These are phyloP conservation scores for Mycena alexandri DNA, from an alignment of 768 basidiomycete species.

Conservation along the genomic window DNA sequence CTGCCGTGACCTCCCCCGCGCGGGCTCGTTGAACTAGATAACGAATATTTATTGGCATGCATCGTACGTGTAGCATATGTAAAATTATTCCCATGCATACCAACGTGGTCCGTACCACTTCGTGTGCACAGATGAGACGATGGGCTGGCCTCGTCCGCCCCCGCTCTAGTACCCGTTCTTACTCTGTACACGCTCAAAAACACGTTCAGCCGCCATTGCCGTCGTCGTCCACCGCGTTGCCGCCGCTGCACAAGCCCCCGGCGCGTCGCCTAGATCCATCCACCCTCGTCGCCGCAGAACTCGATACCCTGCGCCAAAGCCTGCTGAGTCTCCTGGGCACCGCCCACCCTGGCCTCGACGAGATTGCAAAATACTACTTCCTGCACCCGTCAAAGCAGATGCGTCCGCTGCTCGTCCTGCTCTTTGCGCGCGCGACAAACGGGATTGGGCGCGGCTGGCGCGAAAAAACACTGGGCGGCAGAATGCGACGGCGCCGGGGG, in stretches of 20 bases:
- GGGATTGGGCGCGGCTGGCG: slow-evolving; percentile 81
- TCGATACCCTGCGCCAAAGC: slow-evolving; percentile 76
- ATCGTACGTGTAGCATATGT: slow-evolving; percentile 1
- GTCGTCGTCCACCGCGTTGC: slow-evolving; percentile 56
- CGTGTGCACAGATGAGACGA: slow-evolving; percentile 31
- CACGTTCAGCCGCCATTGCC: neutral
- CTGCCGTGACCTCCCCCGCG: slow-evolving; percentile 52
- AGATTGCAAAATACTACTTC: slow-evolving; percentile 95
- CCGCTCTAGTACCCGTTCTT: slow-evolving; percentile 32
- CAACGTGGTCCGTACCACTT: slow-evolving; percentile 22
- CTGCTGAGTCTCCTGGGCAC: slow-evolving; percentile 86
- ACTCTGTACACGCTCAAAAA: slow-evolving; percentile 25
- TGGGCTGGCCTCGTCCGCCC: slow-evolving; percentile 31
- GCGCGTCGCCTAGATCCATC: slow-evolving; percentile 67
- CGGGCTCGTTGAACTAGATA: slow-evolving; percentile 38
- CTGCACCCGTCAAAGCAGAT: slow-evolving; percentile 90
- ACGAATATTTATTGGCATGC: neutral
- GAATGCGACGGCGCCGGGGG: slow-evolving; percentile 68
- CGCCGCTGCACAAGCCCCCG: slow-evolving; percentile 68
- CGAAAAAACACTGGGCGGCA: slow-evolving; percentile 70
- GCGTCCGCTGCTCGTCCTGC: slow-evolving; percentile 88
- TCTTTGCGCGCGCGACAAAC: slow-evolving; percentile 94
- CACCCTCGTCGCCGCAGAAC: slow-evolving; percentile 77
- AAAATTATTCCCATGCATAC: slow-evolving; percentile 12
- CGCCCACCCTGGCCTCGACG: slow-evolving; percentile 88